Percentiles rank a stretch among this genome's conserved stretches.
Evolutionary conservation across 129 eudicot genomes (phyloP).

Genomic region (Flaveria bidentis): DNA sequence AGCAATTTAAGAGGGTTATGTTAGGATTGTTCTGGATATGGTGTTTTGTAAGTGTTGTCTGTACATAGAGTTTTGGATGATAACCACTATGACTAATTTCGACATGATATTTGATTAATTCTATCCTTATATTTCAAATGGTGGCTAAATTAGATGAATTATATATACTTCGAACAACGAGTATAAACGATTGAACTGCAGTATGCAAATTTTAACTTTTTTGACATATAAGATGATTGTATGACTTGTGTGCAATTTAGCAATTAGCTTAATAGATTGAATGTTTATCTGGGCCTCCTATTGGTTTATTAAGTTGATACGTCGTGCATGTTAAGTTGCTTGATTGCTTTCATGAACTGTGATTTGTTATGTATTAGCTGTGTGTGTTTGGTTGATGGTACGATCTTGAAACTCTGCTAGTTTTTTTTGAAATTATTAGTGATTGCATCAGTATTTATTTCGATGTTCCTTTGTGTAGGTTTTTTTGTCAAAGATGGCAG

Average conservation of each 20-base stretch:
- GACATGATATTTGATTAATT: too few species aligned
- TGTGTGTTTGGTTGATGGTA: not conserved
- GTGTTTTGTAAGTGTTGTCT: too few species aligned
- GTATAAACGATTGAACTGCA: too few species aligned
- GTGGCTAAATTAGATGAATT: not conserved
- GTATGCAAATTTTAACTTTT: too few species aligned
- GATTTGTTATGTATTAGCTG: not conserved
- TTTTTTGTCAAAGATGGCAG: slow-evolving; percentile 45
- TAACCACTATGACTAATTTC: too few species aligned
- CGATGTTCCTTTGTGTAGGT: not conserved
- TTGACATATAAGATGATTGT: too few species aligned
- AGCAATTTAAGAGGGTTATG: not conserved
- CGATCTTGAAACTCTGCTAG: not conserved
- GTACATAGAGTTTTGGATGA: too few species aligned
- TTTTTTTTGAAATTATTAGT: not conserved
- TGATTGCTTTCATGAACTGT: not conserved
- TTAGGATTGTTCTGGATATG: too few species aligned
- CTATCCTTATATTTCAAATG: not conserved
- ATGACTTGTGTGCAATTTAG: not conserved
- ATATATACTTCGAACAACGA: too few species aligned
- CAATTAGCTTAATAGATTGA: not conserved
- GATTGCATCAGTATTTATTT: not conserved
- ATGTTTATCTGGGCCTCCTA: not conserved
- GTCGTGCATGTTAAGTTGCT: not conserved
- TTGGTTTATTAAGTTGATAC: not conserved